These are phyloP conservation scores for Epichloe scottii DNA, from an alignment of 2,329 filamentous ascomycete species.

Conservation along the genomic window DNA sequence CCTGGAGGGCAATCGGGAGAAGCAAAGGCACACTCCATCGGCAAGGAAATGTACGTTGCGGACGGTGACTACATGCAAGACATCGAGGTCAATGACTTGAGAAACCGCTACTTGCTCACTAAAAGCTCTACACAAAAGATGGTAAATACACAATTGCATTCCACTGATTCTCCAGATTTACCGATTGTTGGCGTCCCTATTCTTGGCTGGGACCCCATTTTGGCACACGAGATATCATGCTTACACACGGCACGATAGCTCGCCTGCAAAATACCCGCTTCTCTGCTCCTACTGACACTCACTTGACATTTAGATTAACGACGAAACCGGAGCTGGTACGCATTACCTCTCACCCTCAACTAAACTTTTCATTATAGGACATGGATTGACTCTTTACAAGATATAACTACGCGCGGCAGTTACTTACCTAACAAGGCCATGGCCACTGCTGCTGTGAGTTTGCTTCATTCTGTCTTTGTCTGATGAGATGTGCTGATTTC, in stretches of 20 bases:
- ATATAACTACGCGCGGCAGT: slow-evolving; percentile 95
- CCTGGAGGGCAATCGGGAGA: slow-evolving; percentile 2
- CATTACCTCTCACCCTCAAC: slow-evolving; percentile 27
- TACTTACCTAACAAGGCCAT: slow-evolving; percentile 97
- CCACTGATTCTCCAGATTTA: slow-evolving; percentile 26
- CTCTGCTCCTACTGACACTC: slow-evolving; percentile 90
- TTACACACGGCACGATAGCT: slow-evolving; percentile 63
- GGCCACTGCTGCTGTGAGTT: slow-evolving; percentile 78
- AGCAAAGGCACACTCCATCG: slow-evolving; percentile 6
- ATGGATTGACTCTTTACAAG: slow-evolving; percentile 49
- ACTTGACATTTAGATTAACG: slow-evolving; percentile 92
- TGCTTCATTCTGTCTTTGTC: not conserved
- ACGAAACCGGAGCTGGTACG: slow-evolving; percentile 99
- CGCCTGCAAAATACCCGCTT: slow-evolving; percentile 42
- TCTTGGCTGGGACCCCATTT: not conserved
- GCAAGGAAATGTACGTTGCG: slow-evolving; percentile 70
- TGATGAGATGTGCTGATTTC: not conserved
- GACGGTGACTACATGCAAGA: slow-evolving; percentile 98
- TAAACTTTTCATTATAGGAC: slow-evolving; percentile 19
- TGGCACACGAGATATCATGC: slow-evolving; percentile 45
- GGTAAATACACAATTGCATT: slow-evolving; percentile 63
- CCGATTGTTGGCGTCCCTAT: slow-evolving; percentile 17
- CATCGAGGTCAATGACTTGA: slow-evolving; percentile 95
- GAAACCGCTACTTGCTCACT: slow-evolving; percentile 92
- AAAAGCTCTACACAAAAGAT: slow-evolving; percentile 97